Conservation (phyloP, 2,329 filamentous ascomycete species). For the Pseudodiploospora longispora region DNA sequence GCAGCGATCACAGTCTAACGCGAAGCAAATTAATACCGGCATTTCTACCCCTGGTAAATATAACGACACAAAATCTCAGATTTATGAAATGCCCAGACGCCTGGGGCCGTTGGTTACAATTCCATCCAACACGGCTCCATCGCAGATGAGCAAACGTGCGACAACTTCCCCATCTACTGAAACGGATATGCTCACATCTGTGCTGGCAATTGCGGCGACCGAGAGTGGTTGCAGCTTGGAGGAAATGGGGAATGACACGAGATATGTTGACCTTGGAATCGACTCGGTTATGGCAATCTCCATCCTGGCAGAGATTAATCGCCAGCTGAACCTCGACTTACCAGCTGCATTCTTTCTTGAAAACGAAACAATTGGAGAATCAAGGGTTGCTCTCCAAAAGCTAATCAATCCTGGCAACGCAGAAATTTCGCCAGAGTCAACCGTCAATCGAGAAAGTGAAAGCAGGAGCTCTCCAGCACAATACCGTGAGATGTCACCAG, state of each 20-base stretch:
- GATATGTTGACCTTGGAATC: slow-evolving; percentile 4
- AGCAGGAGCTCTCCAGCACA: too few relatives aligned
- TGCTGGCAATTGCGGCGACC: background rate
- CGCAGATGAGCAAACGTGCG: background rate
- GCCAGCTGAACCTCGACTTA: slow-evolving; percentile 1
- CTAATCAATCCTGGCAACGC: too few relatives aligned
- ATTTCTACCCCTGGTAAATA: background rate
- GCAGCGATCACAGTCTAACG: too few relatives aligned
- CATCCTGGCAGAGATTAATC: slow-evolving; percentile 1
- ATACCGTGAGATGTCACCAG: too few relatives aligned
- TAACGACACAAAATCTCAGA: background rate
- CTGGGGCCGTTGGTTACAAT: background rate
- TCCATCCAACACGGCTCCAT: background rate
- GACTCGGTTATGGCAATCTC: slow-evolving; percentile 5
- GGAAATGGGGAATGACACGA: slow-evolving; percentile 3
- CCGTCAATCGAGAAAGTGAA: too few relatives aligned
- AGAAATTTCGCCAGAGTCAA: too few relatives aligned
- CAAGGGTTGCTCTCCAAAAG: background rate
- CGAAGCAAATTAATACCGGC: background rate
- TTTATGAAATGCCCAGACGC: too few relatives aligned
- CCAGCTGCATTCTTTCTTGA: slow-evolving; percentile 5
- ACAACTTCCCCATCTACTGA: background rate
- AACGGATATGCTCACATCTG: background rate
- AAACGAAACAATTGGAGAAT: slow-evolving; percentile 3
- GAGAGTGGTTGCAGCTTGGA: background rate